Evolutionary conservation across 2,329 filamentous ascomycete species (phyloP), one percentile per base, ranked within the genome.

Genomic region (Hypoxylon sp.): DNA sequence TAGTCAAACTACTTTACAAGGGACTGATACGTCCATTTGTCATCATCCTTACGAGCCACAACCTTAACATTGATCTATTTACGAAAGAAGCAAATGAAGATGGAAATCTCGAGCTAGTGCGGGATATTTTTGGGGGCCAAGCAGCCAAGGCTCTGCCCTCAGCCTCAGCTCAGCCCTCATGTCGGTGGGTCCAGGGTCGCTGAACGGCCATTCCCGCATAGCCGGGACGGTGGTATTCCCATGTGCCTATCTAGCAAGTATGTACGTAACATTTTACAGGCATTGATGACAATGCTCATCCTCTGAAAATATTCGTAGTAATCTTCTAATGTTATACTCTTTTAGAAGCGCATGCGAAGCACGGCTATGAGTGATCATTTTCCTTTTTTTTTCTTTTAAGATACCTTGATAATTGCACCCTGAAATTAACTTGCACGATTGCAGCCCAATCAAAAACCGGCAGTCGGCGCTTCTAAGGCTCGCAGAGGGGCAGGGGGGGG

Each of bases 101-200:
- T 52, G 21, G 6, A 19, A 51, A 60, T 32, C 4, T 23, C 2
- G 17, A 49, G 10, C 55, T 52, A 50, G 45, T 25, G 52, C 19
- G 11, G 43, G 17, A 43, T 64, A 69, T 70, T 71, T 71, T 72
- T 63, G 52, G 67, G 65, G 68, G 60, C 58, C 52, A 50, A 65
- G 28, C 28, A 30, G 28, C 28, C 28, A 30, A 32, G 46, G 51
- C 7, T 9, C 30, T 63, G 59, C 36, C 19, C 59, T 71, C 68
- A 73, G 73, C 71, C 73, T 72, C 69, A 73, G 64, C 72, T 70
- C 68, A 75, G 73, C 73, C 74, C 63, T 63, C 52, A 45, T 51
- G 51, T 36, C 13, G 23, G 50, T 56, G 56, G 57, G 43, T 58
- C 17, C 25, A 53, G 25, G 21, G 50, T 38, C 32, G 19, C 14